These are phyloP conservation scores for Geranomyces variabilis DNA, from an alignment of 192 early-diverging fungal genomes.

Conservation along the genomic window DNA sequence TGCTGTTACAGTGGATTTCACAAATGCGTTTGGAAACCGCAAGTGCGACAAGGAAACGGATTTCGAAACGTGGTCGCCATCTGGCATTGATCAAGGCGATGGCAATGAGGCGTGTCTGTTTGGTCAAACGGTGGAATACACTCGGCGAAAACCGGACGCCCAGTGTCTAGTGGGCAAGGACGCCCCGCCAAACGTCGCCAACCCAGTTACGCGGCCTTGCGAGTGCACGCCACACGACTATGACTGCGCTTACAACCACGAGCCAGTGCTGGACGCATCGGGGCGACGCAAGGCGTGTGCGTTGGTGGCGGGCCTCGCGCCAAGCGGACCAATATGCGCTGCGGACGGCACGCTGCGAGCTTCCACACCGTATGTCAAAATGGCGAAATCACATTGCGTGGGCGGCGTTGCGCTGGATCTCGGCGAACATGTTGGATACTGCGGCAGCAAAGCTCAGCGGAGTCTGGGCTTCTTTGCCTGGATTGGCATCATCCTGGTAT, in stretches of 20 bases:
- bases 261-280: not conserved
- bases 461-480: slow-evolving; percentile 31
- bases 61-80: slow-evolving; percentile 78
- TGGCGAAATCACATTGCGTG: slow-evolving; percentile 36
- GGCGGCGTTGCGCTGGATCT: slow-evolving; percentile 35
- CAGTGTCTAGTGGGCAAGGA: slow-evolving; percentile 44
- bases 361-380: slow-evolving; percentile 36
- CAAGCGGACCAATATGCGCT: slow-evolving; percentile 27
- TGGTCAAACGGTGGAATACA: slow-evolving; percentile 47
- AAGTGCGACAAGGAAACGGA: slow-evolving; percentile 43
- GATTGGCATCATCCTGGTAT: slow-evolving; percentile 37
- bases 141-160: slow-evolving; percentile 40
- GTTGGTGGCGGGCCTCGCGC: slow-evolving; percentile 13
- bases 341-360: slow-evolving; percentile 24
- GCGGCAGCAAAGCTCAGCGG: not conserved
- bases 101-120: slow-evolving; percentile 57
- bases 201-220: slow-evolving; percentile 27
- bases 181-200: slow-evolving; percentile 17
- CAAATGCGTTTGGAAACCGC: not conserved
- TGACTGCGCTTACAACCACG: slow-evolving; percentile 49
- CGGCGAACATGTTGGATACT: slow-evolving; percentile 26
- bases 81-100: slow-evolving; percentile 20
- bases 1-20: not conserved
- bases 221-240: slow-evolving; percentile 53
- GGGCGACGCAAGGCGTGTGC: slow-evolving; percentile 14